Evolutionary conservation across 169 alveolate species (phyloP).

Genomic region (Toxoplasma gondii): DNA sequence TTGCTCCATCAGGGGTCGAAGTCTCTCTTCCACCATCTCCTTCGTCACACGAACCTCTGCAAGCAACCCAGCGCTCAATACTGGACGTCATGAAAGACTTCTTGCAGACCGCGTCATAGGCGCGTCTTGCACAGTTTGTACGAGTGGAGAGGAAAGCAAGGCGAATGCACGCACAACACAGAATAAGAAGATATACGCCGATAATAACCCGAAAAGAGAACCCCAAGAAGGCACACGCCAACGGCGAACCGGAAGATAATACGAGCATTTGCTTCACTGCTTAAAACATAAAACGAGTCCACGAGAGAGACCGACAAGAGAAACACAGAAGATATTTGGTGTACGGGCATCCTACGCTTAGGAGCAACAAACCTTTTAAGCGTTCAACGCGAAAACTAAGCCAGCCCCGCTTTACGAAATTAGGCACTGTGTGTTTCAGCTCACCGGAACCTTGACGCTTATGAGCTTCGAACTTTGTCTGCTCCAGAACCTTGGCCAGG

Average conservation of each 20-base stretch:
- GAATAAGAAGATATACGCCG: neutral
- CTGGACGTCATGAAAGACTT: neutral
- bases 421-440: neutral
- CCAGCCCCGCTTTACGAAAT: no score
- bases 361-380: no score
- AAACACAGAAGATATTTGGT: no score
- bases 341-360: no score
- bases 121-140: neutral
- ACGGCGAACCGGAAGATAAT: no score
- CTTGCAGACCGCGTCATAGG: neutral
- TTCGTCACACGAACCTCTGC: conserved; percentile 45
- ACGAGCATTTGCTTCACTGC: no score
- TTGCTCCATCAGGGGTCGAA: conserved; percentile 25
- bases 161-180: neutral
- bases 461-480: conserved; percentile 45
- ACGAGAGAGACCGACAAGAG: no score
- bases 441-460: neutral
- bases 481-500: conserved; percentile 57
- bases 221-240: neutral
- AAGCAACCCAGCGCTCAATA: neutral
- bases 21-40: conserved; percentile 32
- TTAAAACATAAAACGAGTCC: no score
- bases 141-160: neutral
- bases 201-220: neutral
- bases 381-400: no score